A percentile compares a stretch with the other conserved stretches of the same genome.
phyloP scores from a whole-genome alignment of 2,329 filamentous ascomycete species.

The Pestalotiopsis sp. region DNA sequence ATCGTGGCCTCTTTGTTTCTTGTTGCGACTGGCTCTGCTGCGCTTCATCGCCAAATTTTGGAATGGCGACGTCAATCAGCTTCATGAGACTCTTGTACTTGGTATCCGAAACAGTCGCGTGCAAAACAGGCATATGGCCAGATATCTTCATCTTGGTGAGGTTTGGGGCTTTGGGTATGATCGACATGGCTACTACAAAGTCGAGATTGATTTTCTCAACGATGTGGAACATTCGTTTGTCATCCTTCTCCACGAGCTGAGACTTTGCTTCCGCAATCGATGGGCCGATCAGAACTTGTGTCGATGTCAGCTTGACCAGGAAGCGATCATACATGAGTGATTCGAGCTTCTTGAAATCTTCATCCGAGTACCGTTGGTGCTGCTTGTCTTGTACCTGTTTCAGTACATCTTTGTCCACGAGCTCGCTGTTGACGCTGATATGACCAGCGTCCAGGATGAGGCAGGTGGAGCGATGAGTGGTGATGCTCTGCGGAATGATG shows the following conservation, averaged over 20 bases:
- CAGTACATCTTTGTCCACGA: slow-evolving; percentile 90
- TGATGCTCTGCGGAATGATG: slow-evolving; percentile 93
- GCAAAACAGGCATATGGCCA: slow-evolving; percentile 87
- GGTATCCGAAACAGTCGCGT: slow-evolving; percentile 87
- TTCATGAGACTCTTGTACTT: slow-evolving; percentile 99
- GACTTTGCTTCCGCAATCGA: slow-evolving; percentile 88
- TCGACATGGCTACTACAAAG: slow-evolving; percentile 94
- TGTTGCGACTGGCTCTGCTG: slow-evolving; percentile 30
- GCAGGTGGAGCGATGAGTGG: slow-evolving; percentile 77
- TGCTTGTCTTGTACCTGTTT: slow-evolving; percentile 91
- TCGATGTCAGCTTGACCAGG: slow-evolving; percentile 87
- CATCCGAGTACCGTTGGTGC: slow-evolving; percentile 81
- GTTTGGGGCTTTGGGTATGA: slow-evolving; percentile 93
- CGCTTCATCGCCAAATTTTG: slow-evolving; percentile 68
- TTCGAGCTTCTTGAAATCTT: slow-evolving; percentile 86
- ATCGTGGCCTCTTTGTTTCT: slow-evolving; percentile 45
- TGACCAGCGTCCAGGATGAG: slow-evolving; percentile 96
- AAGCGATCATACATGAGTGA: slow-evolving; percentile 98
- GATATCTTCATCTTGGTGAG: slow-evolving; percentile 90
- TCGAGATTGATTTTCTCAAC: slow-evolving; percentile 98
- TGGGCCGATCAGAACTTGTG: slow-evolving; percentile 91
- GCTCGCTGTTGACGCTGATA: slow-evolving; percentile 88
- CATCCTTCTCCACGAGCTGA: slow-evolving; percentile 71
- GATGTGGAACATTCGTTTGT: slow-evolving; percentile 77
- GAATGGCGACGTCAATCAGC: slow-evolving; percentile 92